phyloP scores from a whole-genome alignment of 345 rosid genomes.

The Firmiana major region DNA sequence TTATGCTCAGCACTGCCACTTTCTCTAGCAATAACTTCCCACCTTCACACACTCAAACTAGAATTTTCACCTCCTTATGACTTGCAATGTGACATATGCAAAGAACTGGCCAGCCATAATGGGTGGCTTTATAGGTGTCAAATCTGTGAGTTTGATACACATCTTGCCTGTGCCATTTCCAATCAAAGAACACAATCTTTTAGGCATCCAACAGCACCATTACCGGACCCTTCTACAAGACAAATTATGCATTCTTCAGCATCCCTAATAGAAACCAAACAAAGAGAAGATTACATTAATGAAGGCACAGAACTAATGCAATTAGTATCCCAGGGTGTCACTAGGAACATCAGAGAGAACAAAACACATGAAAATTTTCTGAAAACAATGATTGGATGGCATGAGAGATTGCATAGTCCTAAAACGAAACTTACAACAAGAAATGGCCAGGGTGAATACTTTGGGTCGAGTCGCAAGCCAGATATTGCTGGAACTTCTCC shows the following conservation, averaged over 20 bases:
- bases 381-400: conserved; percentile 24
- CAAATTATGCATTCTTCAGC: conserved; percentile 14
- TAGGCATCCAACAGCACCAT: not conserved
- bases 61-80: conserved; percentile 43
- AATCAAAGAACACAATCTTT: conserved; percentile 12
- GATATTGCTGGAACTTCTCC: conserved; percentile 1
- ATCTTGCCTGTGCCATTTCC: conserved; percentile 39
- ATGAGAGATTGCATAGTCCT: conserved; percentile 22
- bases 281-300: conserved; percentile 12
- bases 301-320: conserved; percentile 33
- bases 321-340: conserved; percentile 19
- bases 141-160: conserved; percentile 49
- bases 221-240: not conserved
- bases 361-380: not conserved
- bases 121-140: conserved; percentile 55
- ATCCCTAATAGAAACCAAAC: conserved; percentile 10
- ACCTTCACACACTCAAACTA: conserved; percentile 45
- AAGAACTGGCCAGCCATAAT: conserved; percentile 18
- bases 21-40: conserved; percentile 28
- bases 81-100: conserved; percentile 46
- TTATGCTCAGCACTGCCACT: conserved; percentile 46
- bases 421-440: not conserved
- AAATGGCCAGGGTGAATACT: not conserved
- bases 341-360: not conserved
- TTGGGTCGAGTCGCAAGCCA: not conserved